Evolutionary conservation across 805 yeast genomes (phyloP).

Genomic region (Pichia scutulata): DNA sequence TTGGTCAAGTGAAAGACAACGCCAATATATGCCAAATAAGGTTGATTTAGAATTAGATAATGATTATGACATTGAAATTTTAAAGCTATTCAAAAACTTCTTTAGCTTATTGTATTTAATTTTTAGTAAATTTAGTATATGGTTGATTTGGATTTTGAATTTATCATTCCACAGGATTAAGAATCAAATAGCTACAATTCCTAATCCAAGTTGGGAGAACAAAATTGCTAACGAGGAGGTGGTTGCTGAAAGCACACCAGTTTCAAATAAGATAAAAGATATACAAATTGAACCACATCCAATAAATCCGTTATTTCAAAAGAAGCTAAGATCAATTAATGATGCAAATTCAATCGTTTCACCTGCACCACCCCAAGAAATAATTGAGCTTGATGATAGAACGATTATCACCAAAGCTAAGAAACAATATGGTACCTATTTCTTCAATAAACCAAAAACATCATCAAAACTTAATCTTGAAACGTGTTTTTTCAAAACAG

Average conservation of each 20-base stretch:
- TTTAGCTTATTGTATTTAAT: constrained; percentile 15
- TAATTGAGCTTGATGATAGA: background rate
- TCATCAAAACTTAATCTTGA: constrained; percentile 9
- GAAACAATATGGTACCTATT: constrained; percentile 24
- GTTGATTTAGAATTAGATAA: background rate
- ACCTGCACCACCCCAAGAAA: background rate
- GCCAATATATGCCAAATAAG: background rate
- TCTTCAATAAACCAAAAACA: constrained; percentile 11
- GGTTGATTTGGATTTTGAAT: constrained; percentile 20
- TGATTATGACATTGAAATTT: constrained; percentile 19
- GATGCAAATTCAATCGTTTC: background rate
- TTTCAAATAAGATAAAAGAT: background rate
- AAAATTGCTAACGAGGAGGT: background rate
- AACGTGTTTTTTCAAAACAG: constrained; percentile 16
- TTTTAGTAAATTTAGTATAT: constrained; percentile 17
- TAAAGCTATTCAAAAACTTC: constrained; percentile 20
- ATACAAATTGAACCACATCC: background rate
- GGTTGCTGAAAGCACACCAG: constrained; percentile 7
- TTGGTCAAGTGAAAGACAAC: constrained; percentile 1
- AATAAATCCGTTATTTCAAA: constrained; percentile 4
- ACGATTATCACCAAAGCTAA: background rate
- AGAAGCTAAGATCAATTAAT: background rate
- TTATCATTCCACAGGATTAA: constrained; percentile 10
- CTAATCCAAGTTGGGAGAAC: constrained; percentile 12
- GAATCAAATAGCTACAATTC: constrained; percentile 17